These are phyloP conservation scores for Solanum habrochaites DNA, from an alignment of 257 asterid species.

Conservation along the genomic window DNA sequence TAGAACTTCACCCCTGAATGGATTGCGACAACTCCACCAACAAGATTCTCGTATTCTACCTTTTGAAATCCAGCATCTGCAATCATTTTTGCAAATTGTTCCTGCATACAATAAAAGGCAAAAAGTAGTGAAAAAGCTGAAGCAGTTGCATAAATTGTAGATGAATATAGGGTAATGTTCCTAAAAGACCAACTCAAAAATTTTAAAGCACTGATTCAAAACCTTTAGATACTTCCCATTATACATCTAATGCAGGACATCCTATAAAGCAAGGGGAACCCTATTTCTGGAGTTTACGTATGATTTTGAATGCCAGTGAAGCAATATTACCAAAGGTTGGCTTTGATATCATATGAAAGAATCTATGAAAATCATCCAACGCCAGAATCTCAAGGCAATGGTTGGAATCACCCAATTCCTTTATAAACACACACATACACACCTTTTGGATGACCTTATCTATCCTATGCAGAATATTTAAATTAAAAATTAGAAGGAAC, in stretches of 20 bases:
- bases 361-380: neutral
- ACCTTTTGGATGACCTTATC: neutral
- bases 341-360: neutral
- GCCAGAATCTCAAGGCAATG: neutral
- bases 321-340: neutral
- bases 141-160: neutral
- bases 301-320: neutral
- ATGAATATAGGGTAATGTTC: neutral
- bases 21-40: slow-evolving; percentile 91
- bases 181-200: neutral
- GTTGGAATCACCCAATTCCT: neutral
- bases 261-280: neutral
- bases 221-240: neutral
- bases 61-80: slow-evolving; percentile 85
- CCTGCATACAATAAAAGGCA: slow-evolving; percentile 33
- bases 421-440: neutral
- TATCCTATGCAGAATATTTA: neutral
- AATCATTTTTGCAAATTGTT: slow-evolving; percentile 72
- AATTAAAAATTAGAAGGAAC: neutral
- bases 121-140: neutral
- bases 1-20: slow-evolving; percentile 80
- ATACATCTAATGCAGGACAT: neutral
- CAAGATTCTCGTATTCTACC: slow-evolving; percentile 90
- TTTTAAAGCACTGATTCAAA: neutral
- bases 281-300: neutral